Base-by-base conservation (phyloP, 2,329 filamentous ascomycete genomes). In the Geoglossum cookeanum region DNA sequence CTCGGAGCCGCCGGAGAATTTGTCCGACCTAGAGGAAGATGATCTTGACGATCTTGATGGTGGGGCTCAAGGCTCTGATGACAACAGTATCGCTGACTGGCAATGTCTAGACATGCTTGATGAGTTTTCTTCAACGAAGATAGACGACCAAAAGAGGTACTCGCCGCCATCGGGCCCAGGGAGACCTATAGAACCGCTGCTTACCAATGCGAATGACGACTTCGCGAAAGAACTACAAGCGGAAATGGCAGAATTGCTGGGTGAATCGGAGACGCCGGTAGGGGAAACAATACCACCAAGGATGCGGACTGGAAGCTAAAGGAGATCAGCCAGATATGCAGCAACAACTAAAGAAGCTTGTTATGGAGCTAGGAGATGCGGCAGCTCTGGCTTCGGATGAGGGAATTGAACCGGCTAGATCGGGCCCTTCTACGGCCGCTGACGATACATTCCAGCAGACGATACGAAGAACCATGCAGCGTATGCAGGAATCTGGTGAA, bases 381-480 rank as follows among this genome's bases (percentile, higher is more conserved):
- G 74, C 75, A 6, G 67, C 66, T 3, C 67, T 69, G 11, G 66
- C 63, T 27, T 66, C 66, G 22, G 64, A 68, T 42, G 55, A 62
- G 59, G 62, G 49, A 32, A 53, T 53, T 17, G 49, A 53, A 7
- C 45, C 55, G 13, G 35, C 64, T 5, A 55, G 60, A 3, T 57
- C 63, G 2, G 55, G 27, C 32, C 51, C n/a, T 63, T 69, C 29
- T 66, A 57, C 70, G 30, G 71, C 72, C 32, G 69, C 73, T 44
- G 83, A 87, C 45, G 80, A 83, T 52, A 80, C 78, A 0, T 98
- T 98, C 69, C 88, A 94, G 66, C 89, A 95, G 59, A 94, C 87
- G 0, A 97, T 98, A 64, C 83, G 85, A 59, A 82, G 82, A 64
- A 97, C 92, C 0, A 96, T 98, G 85, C 87, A 94, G 70, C 85